These are phyloP conservation scores for Wickerhamomyces kurtzmanii DNA, from an alignment of 805 yeast genomes.

Conservation along the genomic window DNA sequence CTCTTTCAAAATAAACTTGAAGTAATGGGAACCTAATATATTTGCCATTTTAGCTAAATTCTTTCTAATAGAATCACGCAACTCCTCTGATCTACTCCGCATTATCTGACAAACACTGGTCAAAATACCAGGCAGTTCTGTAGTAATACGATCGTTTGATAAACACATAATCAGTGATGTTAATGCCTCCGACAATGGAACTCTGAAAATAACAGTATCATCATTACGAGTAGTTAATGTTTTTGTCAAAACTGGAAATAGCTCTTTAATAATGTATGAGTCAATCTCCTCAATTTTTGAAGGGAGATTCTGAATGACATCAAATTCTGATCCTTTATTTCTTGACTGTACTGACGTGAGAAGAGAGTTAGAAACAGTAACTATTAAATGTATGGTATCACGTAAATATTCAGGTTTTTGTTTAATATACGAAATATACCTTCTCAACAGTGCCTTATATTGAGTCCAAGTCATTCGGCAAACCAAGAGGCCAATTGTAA, in stretches of 20 bases:
- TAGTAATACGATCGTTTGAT: slow-evolving; percentile 40
- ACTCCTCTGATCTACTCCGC: slow-evolving; percentile 75
- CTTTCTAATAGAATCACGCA: slow-evolving; percentile 79
- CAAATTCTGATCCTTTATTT: slow-evolving; percentile 9
- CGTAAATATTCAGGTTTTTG: slow-evolving; percentile 39
- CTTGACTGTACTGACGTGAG: slow-evolving; percentile 22
- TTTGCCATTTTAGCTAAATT: slow-evolving; percentile 56
- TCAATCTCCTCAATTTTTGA: slow-evolving; percentile 26
- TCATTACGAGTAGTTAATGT: slow-evolving; percentile 60
- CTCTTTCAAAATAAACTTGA: slow-evolving; percentile 72
- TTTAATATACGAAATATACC: slow-evolving; percentile 48
- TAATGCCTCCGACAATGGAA: slow-evolving; percentile 76
- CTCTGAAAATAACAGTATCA: slow-evolving; percentile 64
- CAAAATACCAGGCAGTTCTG: slow-evolving; percentile 70
- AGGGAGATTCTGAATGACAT: slow-evolving; percentile 24
- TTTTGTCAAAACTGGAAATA: slow-evolving; percentile 53
- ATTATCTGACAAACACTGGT: slow-evolving; percentile 85
- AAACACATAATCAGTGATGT: slow-evolving; percentile 58
- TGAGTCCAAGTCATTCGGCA: slow-evolving; percentile 67
- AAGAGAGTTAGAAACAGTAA: slow-evolving; percentile 43
- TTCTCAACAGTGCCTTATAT: slow-evolving; percentile 60
- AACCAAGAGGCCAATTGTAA: slow-evolving; percentile 49
- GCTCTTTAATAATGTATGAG: slow-evolving; percentile 39
- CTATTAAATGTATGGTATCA: slow-evolving; percentile 48
- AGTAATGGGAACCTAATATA: slow-evolving; percentile 62